phyloP scores from a whole-genome alignment of 2,329 filamentous ascomycete species.

The Trichoderma arundinaceum region DNA sequence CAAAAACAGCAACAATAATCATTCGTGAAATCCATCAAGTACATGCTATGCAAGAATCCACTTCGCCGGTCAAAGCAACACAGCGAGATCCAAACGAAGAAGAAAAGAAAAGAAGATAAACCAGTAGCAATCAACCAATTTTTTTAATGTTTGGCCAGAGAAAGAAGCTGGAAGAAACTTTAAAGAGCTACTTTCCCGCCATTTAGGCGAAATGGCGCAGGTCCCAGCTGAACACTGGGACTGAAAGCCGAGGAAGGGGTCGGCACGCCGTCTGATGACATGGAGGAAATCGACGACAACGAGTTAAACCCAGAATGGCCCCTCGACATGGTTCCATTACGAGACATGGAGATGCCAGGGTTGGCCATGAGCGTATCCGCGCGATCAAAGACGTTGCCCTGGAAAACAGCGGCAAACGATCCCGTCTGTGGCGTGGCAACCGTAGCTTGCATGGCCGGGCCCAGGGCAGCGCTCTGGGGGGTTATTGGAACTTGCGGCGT shows the following conservation, averaged over 20 bases:
- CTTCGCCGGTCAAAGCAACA: constrained; percentile 18
- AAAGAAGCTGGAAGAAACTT: background rate
- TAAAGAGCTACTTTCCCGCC: constrained; percentile 49
- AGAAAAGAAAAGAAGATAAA: background rate
- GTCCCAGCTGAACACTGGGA: constrained; percentile 43
- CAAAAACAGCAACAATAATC: constrained; percentile 35
- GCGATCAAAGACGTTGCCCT: constrained; percentile 64
- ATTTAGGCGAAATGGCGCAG: constrained; percentile 46
- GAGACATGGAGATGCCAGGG: constrained; percentile 63
- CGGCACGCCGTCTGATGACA: constrained; percentile 48
- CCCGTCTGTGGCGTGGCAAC: constrained; percentile 72
- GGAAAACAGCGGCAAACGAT: constrained; percentile 61
- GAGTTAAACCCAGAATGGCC: constrained; percentile 49
- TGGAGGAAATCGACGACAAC: constrained; percentile 50
- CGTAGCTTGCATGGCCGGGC: constrained; percentile 88
- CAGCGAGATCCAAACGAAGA: constrained; percentile 20
- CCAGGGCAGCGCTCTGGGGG: constrained; percentile 85
- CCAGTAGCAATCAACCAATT: background rate
- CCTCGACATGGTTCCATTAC: constrained; percentile 54
- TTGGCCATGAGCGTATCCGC: constrained; percentile 63
- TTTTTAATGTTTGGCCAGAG: background rate
- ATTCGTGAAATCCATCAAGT: constrained; percentile 32
- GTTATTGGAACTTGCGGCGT: constrained; percentile 68
- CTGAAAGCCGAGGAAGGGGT: constrained; percentile 42
- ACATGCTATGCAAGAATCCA: constrained; percentile 31